Evolutionary conservation across 768 basidiomycete species (phyloP).

Genomic region (Russula foetens): DNA sequence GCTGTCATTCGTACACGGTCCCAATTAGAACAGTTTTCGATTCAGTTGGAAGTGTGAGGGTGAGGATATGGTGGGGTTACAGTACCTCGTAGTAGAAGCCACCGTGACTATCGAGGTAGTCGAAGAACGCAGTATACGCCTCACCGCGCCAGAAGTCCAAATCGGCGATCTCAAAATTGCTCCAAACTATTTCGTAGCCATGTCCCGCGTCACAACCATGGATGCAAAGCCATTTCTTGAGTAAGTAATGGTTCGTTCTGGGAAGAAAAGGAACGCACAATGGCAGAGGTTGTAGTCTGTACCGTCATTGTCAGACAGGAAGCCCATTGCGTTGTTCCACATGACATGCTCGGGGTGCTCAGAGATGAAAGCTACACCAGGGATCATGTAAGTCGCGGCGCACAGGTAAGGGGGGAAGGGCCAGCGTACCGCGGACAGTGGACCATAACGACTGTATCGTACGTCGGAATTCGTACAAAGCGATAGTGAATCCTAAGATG

Average conservation of each 20-base stretch:
- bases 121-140: slow-evolving; percentile 77
- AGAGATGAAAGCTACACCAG: slow-evolving; percentile 50
- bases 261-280: slow-evolving; percentile 34
- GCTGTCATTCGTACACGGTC: slow-evolving; percentile 27
- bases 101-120: slow-evolving; percentile 68
- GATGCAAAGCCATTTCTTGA: neutral
- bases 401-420: too few species aligned
- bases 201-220: too few species aligned
- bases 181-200: slow-evolving; percentile 59
- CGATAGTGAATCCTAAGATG: slow-evolving; percentile 62
- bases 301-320: slow-evolving; percentile 67
- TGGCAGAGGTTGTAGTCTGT: slow-evolving; percentile 69
- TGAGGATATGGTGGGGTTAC: neutral
- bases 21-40: neutral
- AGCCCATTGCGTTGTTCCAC: slow-evolving; percentile 59
- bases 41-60: slow-evolving; percentile 26
- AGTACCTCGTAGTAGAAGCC: slow-evolving; percentile 83
- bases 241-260: neutral
- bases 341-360: slow-evolving; percentile 54
- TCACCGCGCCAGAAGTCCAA: slow-evolving; percentile 81
- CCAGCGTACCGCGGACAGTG: slow-evolving; percentile 53
- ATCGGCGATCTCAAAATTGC: slow-evolving; percentile 87
- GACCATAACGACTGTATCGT: slow-evolving; percentile 82
- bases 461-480: slow-evolving; percentile 65
- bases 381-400: too few species aligned